These are phyloP conservation scores for Apiospora koreana DNA, from an alignment of 2,329 filamentous ascomycete genomes.

Conservation along the genomic window DNA sequence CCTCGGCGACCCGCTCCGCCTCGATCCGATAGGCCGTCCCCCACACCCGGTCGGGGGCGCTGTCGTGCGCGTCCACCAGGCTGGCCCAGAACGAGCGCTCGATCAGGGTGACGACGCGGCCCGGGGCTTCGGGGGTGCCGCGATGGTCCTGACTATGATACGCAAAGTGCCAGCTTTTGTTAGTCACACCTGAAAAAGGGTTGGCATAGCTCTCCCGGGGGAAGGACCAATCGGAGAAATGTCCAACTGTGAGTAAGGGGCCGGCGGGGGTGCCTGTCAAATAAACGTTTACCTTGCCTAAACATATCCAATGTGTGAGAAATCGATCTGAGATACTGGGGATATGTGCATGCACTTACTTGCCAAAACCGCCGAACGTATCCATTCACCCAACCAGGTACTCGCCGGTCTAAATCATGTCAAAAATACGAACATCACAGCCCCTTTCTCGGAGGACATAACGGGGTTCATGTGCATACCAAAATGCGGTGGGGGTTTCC, in stretches of 20 bases:
- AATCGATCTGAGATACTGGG: neutral
- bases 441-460: neutral
- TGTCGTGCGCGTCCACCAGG: constrained; percentile 66
- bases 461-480: constrained; percentile 57
- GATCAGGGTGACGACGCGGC: constrained; percentile 91
- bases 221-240: neutral
- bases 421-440: neutral
- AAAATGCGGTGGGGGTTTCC: constrained; percentile 96
- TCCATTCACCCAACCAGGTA: constrained; percentile 88
- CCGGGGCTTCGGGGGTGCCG: constrained; percentile 83
- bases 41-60: constrained; percentile 73
- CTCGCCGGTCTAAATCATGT: constrained; percentile 64
- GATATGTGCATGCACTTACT: constrained; percentile 49
- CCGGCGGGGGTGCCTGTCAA: neutral
- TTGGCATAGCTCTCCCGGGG: neutral
- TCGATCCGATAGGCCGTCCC: constrained; percentile 89
- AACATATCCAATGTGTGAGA: neutral
- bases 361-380: constrained; percentile 98
- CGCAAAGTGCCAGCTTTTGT: neutral
- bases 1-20: constrained; percentile 71
- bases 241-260: neutral
- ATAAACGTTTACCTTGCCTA: constrained; percentile 2
- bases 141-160: constrained; percentile 82
- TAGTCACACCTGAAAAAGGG: neutral
- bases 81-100: constrained; percentile 80